Percentiles rank a stretch among this genome's conserved stretches.
phyloP scores from a whole-genome alignment of 2,329 filamentous ascomycete genomes.

The Trichoderma brevicompactum region DNA sequence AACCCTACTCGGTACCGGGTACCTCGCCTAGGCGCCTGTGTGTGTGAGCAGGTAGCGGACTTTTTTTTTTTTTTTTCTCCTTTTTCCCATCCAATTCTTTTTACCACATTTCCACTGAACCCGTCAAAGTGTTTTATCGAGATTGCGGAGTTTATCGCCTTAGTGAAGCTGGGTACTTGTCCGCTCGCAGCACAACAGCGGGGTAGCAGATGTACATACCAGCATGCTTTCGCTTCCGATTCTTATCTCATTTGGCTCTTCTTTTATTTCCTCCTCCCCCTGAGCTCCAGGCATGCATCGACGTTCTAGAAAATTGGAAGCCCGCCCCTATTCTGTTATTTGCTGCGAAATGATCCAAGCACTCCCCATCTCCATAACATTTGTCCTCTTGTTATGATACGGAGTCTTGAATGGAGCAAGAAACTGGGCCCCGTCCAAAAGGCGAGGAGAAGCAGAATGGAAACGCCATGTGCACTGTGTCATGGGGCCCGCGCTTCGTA shows the following conservation, averaged over 20 bases:
- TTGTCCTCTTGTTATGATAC: background rate
- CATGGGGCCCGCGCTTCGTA: background rate
- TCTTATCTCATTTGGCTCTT: conserved; percentile 20
- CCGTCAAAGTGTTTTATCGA: background rate
- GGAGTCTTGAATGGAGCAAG: conserved; percentile 11
- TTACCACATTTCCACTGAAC: no score
- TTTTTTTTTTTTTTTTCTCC: no score
- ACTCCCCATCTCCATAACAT: background rate
- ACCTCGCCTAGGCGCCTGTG: background rate
- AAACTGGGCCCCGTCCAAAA: background rate
- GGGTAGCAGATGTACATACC: conserved; percentile 12
- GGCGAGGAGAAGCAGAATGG: conserved; percentile 19
- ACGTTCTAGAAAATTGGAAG: conserved; percentile 15
- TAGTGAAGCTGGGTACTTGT: conserved; percentile 15
- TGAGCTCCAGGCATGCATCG: conserved; percentile 15
- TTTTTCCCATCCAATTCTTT: no score
- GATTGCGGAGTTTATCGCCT: background rate
- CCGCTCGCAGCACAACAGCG: conserved; percentile 1
- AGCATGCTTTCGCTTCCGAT: conserved; percentile 16
- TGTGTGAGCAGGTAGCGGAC: background rate
- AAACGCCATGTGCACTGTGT: conserved; percentile 11
- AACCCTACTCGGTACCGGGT: background rate
- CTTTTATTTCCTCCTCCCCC: conserved; percentile 13
- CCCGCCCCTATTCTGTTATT: conserved; percentile 20
- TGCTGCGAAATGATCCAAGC: conserved; percentile 10